Evolutionary conservation across 768 basidiomycete species (phyloP).

Genomic region (Kwoniella botswanensis): DNA sequence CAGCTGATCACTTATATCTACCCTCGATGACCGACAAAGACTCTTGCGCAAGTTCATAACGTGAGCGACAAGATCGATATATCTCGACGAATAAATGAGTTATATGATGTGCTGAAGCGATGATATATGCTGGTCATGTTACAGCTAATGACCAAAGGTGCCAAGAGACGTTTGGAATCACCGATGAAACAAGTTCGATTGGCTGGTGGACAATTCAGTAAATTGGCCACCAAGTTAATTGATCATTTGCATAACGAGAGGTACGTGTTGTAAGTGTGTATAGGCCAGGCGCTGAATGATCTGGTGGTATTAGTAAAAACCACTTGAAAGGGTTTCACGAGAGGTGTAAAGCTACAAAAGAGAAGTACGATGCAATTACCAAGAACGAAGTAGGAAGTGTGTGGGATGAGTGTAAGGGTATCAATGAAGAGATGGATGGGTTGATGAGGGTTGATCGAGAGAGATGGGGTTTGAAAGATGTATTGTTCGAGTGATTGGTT

Average conservation of each 20-base stretch:
- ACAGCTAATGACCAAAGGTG: neutral
- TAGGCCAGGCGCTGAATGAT: neutral
- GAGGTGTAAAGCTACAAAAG: neutral
- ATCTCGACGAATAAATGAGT: neutral
- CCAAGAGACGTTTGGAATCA: neutral
- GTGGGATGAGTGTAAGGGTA: neutral
- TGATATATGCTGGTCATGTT: neutral
- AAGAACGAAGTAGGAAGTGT: neutral
- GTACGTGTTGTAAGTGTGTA: neutral
- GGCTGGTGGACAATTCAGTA: neutral
- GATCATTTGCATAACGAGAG: conserved; percentile 8
- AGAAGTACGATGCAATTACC: neutral
- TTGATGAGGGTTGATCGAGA: neutral
- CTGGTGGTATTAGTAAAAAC: neutral
- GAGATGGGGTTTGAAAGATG: neutral
- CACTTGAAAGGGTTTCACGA: neutral
- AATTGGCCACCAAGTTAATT: neutral
- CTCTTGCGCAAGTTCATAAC: neutral
- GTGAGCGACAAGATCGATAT: neutral
- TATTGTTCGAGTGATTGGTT: neutral
- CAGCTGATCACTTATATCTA: neutral
- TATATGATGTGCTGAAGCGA: neutral
- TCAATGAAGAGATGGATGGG: neutral
- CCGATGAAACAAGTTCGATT: conserved; percentile 4
- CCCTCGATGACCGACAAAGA: neutral